Percentiles rank a stretch among this genome's conserved stretches.
These are phyloP conservation scores for Calonectria pteridis DNA, from an alignment of 2,329 filamentous ascomycete genomes.

Conservation along the genomic window DNA sequence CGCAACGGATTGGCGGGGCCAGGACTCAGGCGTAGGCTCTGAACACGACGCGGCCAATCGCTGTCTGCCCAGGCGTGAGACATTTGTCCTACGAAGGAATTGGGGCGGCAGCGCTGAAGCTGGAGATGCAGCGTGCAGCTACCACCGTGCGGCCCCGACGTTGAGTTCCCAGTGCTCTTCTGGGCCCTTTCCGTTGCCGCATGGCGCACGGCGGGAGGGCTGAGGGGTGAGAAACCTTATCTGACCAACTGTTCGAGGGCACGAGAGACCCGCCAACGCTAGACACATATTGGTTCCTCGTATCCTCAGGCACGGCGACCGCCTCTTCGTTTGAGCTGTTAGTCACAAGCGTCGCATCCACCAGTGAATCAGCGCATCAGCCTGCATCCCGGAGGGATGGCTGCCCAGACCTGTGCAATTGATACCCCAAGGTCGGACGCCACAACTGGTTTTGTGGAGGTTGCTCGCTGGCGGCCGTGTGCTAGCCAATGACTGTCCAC, in stretches of 20 bases:
- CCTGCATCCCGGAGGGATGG: constrained; percentile 7
- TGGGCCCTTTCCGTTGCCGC: neutral
- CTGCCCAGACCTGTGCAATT: constrained; percentile 8
- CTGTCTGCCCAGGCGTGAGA: neutral
- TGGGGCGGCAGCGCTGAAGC: neutral
- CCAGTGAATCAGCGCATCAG: constrained; percentile 8
- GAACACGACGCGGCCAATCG: constrained; percentile 3
- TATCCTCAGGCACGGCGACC: constrained; percentile 12
- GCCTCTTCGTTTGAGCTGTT: neutral
- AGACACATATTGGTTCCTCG: neutral
- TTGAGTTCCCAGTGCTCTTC: neutral
- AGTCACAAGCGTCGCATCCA: constrained; percentile 14
- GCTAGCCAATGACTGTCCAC: neutral
- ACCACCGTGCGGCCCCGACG: neutral
- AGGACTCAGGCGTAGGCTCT: neutral
- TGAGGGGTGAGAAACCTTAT: constrained; percentile 21
- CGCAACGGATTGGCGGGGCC: constrained; percentile 11
- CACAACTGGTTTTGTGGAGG: constrained; percentile 25
- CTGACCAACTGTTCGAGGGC: constrained; percentile 16
- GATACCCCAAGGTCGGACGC: constrained; percentile 15
- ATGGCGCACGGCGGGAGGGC: neutral
- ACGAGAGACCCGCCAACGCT: constrained; percentile 1
- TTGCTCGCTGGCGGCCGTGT: neutral
- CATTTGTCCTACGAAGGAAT: constrained; percentile 24
- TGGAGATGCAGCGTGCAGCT: constrained; percentile 1